Percentiles rank a stretch among this genome's conserved stretches.
Evolutionary conservation across 208 protist species (phyloP).

Genomic region (Phytomonas sp.): DNA sequence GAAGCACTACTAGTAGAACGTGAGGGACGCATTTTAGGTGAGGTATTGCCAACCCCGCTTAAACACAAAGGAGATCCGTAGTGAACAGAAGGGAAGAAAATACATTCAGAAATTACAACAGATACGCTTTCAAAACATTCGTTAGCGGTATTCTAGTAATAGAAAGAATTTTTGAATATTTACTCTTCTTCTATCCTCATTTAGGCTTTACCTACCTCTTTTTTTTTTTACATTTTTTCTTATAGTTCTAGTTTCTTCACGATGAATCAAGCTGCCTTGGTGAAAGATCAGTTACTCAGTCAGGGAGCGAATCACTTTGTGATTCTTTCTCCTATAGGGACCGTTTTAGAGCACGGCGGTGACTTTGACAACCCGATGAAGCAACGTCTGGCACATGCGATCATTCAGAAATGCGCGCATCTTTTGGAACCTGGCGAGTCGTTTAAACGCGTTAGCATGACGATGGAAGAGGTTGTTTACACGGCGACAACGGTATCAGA

Average conservation of each 20-base stretch:
- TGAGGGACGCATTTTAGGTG: background rate
- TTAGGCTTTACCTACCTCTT: background rate
- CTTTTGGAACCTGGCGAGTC: conserved; percentile 44
- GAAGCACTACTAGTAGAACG: conserved; percentile 59
- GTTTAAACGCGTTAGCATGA: conserved; percentile 70
- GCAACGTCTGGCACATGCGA: conserved; percentile 58
- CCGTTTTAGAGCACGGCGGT: conserved; percentile 67
- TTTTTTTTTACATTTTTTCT: conserved; percentile 14
- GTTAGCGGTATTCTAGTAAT: background rate
- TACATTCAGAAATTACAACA: background rate
- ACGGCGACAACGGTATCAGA: conserved; percentile 56
- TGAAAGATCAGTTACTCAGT: conserved; percentile 82
- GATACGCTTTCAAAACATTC: background rate
- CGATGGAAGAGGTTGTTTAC: conserved; percentile 66
- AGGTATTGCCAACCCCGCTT: background rate
- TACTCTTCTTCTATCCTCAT: background rate
- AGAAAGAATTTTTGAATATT: background rate
- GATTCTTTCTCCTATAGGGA: conserved; percentile 50
- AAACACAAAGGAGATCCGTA: background rate
- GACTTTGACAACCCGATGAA: conserved; percentile 66
- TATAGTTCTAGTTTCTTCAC: background rate
- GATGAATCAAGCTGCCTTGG: conserved; percentile 56
- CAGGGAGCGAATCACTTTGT: conserved; percentile 81
- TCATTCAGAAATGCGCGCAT: conserved; percentile 54
- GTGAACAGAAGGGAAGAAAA: background rate